Base-by-base conservation (phyloP, 2,329 filamentous ascomycete species). In the Didymella keratinophila region DNA sequence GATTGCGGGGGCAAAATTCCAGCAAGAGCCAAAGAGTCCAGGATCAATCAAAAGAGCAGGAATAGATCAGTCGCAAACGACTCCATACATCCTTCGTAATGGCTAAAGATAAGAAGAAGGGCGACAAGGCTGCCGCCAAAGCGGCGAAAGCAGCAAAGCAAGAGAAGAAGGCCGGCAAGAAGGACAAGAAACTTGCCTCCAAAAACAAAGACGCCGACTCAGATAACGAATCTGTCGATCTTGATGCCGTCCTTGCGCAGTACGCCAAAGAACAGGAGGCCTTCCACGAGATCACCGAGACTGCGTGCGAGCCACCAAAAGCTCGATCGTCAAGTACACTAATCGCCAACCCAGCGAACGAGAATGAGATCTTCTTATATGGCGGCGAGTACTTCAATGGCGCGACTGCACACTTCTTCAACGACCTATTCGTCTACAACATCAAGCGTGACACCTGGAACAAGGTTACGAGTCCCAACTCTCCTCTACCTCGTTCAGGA, bases 351-450 rank as follows among this genome's bases (percentile, higher is more conserved):
- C 95, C 95, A 1, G 86, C 89, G 30, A 94, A 96, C 78, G 86
- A 85, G 69, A 96, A 95, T 77, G 93, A 96, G 75, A 80, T 99
- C 56, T 88, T 98, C 65, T 80, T 98, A 5, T 99, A 96, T 76
- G 95, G 94, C 16, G 95, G 95, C 65, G 95, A 99, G 81, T 96
- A 93, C 73, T 98, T 92, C 80, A 96, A 98, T 78, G 95, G 95
- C 4, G 90, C 91, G 2, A 81, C 95, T 55, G 95, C 94, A 1
- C 81, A 81, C 1, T 90, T 90, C 76, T 89, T 82, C 77, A 89
- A 88, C 71, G 87, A 89, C 65, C 78, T 90, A 3, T 87, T 83
- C 66, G 80, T 89, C 34, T 89, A 89, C 71, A 83, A 95, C 78
- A 89, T 93, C 76, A 90, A 91, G 78, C 87, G 88, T 63, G 91